phyloP scores from a whole-genome alignment of 345 rosid species.

The Noccaea caerulescens region DNA sequence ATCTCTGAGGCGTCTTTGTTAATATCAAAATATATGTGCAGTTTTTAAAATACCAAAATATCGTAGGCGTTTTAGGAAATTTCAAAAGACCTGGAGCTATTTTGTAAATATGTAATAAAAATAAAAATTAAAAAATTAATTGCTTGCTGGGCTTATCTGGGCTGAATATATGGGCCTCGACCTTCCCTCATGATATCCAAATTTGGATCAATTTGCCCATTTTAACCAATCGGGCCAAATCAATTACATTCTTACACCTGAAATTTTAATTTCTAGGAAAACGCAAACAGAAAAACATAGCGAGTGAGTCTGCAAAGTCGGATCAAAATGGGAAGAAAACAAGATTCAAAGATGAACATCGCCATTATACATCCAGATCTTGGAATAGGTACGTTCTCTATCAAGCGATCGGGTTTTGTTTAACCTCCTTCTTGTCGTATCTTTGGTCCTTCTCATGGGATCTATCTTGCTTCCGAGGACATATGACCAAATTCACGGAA shows the following conservation, averaged over 20 bases:
- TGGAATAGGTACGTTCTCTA: constrained; percentile 62
- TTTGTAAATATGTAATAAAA: background rate
- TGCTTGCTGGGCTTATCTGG: background rate
- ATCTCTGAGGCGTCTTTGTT: background rate
- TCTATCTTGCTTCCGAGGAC: constrained; percentile 14
- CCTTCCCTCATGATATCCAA: background rate
- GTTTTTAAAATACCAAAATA: no score
- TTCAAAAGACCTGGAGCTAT: background rate
- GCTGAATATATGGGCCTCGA: background rate
- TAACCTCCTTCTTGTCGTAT: background rate
- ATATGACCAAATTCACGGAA: background rate
- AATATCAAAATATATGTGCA: no score
- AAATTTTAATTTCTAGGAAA: background rate
- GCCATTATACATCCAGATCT: constrained; percentile 91
- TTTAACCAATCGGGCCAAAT: background rate
- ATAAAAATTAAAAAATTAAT: background rate
- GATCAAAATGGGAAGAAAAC: constrained; percentile 52
- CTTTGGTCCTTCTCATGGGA: background rate
- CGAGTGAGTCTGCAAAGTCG: constrained; percentile 16
- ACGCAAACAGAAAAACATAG: background rate
- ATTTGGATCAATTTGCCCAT: background rate
- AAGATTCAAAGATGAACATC: constrained; percentile 60
- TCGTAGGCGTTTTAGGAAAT: background rate
- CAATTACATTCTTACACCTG: constrained; percentile 11
- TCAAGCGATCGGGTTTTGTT: background rate